These are phyloP conservation scores for Caryopteris hybrid DNA, from an alignment of 305 asterid genomes.

Conservation along the genomic window DNA sequence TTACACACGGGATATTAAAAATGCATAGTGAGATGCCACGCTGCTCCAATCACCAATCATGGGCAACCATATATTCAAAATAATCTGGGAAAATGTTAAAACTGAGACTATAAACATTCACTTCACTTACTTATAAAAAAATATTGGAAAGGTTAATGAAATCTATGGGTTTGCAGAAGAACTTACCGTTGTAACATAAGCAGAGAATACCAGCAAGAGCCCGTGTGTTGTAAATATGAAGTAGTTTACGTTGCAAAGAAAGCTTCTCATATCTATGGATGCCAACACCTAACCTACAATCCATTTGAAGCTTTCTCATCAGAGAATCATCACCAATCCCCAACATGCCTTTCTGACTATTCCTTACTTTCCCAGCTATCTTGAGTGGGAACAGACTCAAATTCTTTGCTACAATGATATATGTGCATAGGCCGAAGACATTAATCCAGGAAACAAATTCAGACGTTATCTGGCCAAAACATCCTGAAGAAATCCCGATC, in stretches of 20 bases:
- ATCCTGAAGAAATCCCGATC: conserved; percentile 72
- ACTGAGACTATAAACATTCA: background rate
- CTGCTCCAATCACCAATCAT: background rate
- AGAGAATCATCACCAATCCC: background rate
- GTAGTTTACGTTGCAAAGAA: background rate
- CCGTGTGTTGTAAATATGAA: background rate
- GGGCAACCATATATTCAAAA: background rate
- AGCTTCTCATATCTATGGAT: background rate
- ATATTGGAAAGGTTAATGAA: background rate
- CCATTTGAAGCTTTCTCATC: background rate
- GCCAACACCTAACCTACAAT: too few relatives aligned
- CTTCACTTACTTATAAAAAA: too few relatives aligned
- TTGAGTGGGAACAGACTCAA: background rate
- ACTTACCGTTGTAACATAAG: background rate
- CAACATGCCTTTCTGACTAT: background rate
- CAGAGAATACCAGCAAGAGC: background rate
- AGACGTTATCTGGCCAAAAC: conserved; percentile 98
- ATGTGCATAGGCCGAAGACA: background rate
- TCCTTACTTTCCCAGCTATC: too few relatives aligned
- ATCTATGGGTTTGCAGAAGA: background rate
- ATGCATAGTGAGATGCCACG: background rate
- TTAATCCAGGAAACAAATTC: conserved; percentile 8
- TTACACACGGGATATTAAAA: background rate
- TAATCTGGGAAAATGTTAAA: background rate
- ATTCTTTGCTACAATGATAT: background rate